Percentiles rank a stretch among this genome's conserved stretches.
Conservation (phyloP, 495 filamentous ascomycete species). For the Amphirosellinia nigrospora region DNA sequence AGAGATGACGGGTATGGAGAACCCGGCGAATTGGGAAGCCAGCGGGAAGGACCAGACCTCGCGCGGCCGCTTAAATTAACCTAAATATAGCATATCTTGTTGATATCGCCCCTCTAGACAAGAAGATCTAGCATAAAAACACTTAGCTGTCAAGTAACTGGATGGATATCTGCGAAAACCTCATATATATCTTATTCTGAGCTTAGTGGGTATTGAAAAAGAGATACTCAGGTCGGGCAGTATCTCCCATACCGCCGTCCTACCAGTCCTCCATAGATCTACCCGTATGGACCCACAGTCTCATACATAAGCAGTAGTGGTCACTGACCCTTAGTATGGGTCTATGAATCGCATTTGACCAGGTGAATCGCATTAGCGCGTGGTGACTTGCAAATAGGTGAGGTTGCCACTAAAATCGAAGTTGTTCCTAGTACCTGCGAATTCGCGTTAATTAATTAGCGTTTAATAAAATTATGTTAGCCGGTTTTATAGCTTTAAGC, state of each 20-base stretch:
- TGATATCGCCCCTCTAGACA: background rate
- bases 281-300: too few relatives aligned
- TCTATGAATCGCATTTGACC: too few relatives aligned
- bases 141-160: background rate
- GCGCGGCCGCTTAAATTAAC: background rate
- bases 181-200: background rate
- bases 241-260: background rate
- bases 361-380: too few relatives aligned
- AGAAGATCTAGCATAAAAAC: background rate
- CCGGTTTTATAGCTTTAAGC: too few relatives aligned
- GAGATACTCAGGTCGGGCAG: background rate
- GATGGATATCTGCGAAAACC: background rate
- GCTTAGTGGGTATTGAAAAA: background rate
- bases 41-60: conserved; percentile 29
- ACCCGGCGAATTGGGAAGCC: conserved; percentile 38
- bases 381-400: too few relatives aligned
- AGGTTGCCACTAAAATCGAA: too few relatives aligned
- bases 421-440: too few relatives aligned
- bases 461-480: too few relatives aligned
- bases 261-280: background rate
- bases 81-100: background rate
- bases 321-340: too few relatives aligned
- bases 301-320: too few relatives aligned
- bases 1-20: conserved; percentile 67
- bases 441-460: too few relatives aligned